phyloP scores from a whole-genome alignment of 495 filamentous ascomycete genomes.

The Penicillium paxilli region DNA sequence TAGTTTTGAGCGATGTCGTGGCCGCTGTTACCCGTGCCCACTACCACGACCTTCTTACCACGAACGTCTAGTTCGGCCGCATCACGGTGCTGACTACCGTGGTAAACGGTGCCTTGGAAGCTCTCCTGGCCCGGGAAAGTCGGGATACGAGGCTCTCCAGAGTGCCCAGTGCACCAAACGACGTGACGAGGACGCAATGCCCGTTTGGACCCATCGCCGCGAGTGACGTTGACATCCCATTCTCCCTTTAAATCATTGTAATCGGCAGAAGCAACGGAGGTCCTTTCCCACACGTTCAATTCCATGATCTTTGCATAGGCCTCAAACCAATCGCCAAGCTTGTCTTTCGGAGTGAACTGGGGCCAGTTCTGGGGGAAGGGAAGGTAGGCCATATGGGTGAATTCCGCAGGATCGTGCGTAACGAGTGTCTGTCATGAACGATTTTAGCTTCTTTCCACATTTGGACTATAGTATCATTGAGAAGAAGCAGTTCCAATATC shows the following conservation, averaged over 20 bases:
- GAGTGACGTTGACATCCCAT: constrained; percentile 62
- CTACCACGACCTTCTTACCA: constrained; percentile 72
- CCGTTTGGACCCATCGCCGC: constrained; percentile 40
- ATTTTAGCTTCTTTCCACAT: neutral
- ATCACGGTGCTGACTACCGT: constrained; percentile 43
- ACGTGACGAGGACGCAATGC: constrained; percentile 46
- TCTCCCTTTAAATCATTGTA: constrained; percentile 53
- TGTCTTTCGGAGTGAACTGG: constrained; percentile 76
- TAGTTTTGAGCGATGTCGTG: constrained; percentile 85
- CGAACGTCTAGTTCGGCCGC: constrained; percentile 36
- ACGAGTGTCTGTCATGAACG: constrained; percentile 18
- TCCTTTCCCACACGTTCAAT: constrained; percentile 70
- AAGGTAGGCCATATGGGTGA: constrained; percentile 73
- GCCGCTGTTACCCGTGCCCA: constrained; percentile 81
- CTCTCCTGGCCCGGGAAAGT: constrained; percentile 41
- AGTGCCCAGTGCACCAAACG: constrained; percentile 52
- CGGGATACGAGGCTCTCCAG: constrained; percentile 49
- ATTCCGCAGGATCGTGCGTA: constrained; percentile 67
- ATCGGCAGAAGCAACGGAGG: constrained; percentile 47
- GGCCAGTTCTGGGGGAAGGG: constrained; percentile 68
- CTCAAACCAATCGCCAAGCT: constrained; percentile 76
- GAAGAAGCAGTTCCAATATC: neutral
- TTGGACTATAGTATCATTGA: neutral
- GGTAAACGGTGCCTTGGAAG: constrained; percentile 50
- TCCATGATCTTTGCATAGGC: constrained; percentile 71